Conservation (phyloP, 169 alveolate species). For the Plasmodium adleri region DNA sequence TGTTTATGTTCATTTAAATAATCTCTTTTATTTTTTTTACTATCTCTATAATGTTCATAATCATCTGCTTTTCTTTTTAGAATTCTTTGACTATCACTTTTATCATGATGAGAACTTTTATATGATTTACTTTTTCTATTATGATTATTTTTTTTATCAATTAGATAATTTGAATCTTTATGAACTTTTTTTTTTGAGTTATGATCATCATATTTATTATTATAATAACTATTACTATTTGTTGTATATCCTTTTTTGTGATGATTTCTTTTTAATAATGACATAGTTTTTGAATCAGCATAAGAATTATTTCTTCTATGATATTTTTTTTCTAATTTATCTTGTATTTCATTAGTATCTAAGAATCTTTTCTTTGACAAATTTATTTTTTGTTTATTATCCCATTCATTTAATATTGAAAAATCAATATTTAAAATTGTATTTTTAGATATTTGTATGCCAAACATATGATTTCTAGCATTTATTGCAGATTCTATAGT, state of each 20-base stretch:
- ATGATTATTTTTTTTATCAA: neutral
- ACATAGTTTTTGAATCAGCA: conserved; percentile 43
- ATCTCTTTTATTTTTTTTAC: conserved; percentile 15
- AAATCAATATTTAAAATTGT: conserved; percentile 34
- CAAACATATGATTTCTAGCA: conserved; percentile 65
- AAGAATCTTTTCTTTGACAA: conserved; percentile 11
- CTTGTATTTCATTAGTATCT: conserved; percentile 25
- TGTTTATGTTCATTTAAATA: neutral
- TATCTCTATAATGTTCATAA: conserved; percentile 6
- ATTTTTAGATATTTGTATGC: conserved; percentile 30
- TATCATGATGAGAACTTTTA: neutral
- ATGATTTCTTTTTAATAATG: conserved; percentile 21
- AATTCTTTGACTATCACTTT: neutral
- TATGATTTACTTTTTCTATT: neutral
- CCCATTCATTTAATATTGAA: conserved; percentile 44
- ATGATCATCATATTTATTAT: neutral
- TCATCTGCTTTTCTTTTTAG: conserved; percentile 5
- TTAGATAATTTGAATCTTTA: neutral
- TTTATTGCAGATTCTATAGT: conserved; percentile 12
- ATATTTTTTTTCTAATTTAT: conserved; percentile 14
- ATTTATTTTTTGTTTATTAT: conserved; percentile 30
- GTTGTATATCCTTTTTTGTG: neutral
- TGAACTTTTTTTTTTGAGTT: neutral
- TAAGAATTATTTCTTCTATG: conserved; percentile 16
- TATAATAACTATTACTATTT: neutral